Evolutionary conservation across 2,329 filamentous ascomycete species (phyloP).

Genomic region (Plenodomus lindquistii): DNA sequence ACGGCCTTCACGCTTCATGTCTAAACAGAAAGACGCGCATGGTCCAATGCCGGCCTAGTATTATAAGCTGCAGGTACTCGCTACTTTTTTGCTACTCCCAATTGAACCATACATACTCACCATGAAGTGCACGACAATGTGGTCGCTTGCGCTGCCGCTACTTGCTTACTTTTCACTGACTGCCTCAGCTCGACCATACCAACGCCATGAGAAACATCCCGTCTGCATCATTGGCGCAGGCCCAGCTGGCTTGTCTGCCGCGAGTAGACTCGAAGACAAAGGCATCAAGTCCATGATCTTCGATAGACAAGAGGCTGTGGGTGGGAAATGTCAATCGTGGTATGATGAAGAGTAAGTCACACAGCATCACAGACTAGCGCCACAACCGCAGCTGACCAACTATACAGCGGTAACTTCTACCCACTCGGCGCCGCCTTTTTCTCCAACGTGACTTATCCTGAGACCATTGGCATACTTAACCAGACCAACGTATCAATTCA

Average conservation of each 20-base stretch:
- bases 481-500: conserved; percentile 37
- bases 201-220: conserved; percentile 28
- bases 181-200: conserved; percentile 31
- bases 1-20: conserved; percentile 23
- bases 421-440: conserved; percentile 46
- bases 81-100: conserved; percentile 15
- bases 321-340: conserved; percentile 45
- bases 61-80: conserved; percentile 34
- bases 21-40: conserved; percentile 14
- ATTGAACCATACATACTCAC: conserved; percentile 9
- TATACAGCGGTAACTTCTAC: conserved; percentile 43
- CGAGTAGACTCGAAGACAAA: conserved; percentile 37
- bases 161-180: conserved; percentile 27
- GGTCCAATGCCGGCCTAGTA: conserved; percentile 15
- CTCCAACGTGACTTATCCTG: conserved; percentile 42
- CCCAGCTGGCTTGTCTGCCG: conserved; percentile 42
- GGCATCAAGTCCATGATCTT: conserved; percentile 43
- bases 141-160: conserved; percentile 26
- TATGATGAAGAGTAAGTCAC: conserved; percentile 44
- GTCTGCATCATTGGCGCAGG: conserved; percentile 47
- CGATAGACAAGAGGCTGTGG: conserved; percentile 40
- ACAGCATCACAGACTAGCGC: conserved; percentile 23
- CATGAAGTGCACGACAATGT: conserved; percentile 23
- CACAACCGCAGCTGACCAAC: conserved; percentile 39
- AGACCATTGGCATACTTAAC: conserved; percentile 42